Conservation (phyloP, 805 yeast species). For the Candida gorgasii region DNA sequence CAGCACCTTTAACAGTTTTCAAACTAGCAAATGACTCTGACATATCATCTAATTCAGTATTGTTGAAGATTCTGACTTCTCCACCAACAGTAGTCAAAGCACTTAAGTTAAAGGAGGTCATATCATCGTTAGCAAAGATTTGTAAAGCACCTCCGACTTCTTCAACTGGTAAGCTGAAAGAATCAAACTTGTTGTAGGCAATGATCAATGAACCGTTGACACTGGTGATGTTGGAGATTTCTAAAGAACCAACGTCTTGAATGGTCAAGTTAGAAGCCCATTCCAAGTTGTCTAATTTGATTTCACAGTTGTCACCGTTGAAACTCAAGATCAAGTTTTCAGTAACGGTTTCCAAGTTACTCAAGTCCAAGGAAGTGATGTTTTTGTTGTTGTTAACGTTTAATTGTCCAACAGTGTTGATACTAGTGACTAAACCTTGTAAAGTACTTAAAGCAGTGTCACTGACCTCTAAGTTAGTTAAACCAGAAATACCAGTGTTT, state of each 20-base stretch:
- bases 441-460: conserved; percentile 44
- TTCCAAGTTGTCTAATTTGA: conserved; percentile 34
- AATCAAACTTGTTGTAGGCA: conserved; percentile 41
- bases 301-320: conserved; percentile 38
- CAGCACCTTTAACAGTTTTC: conserved; percentile 41
- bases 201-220: conserved; percentile 43
- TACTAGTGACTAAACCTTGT: conserved; percentile 32
- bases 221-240: conserved; percentile 32
- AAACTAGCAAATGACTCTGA: conserved; percentile 29
- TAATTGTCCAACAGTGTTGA: conserved; percentile 33
- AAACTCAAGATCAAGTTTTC: conserved; percentile 40
- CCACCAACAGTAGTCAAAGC: conserved; percentile 40
- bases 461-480: conserved; percentile 34
- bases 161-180: conserved; percentile 31
- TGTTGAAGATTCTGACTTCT: conserved; percentile 42
- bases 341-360: conserved; percentile 31
- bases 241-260: conserved; percentile 38
- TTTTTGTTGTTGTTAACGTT: conserved; percentile 47
- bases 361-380: conserved; percentile 35
- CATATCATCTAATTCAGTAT: conserved; percentile 37
- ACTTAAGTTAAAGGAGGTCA: conserved; percentile 29
- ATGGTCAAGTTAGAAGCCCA: conserved; percentile 47
- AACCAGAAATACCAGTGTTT: conserved; percentile 36
- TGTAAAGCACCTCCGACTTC: conserved; percentile 41
- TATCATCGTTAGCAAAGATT: conserved; percentile 44